A percentile compares a stretch with the other conserved stretches of the same genome.
Conservation (phyloP, 345 rosid species). For the Bruguiera gymnorhiza region DNA sequence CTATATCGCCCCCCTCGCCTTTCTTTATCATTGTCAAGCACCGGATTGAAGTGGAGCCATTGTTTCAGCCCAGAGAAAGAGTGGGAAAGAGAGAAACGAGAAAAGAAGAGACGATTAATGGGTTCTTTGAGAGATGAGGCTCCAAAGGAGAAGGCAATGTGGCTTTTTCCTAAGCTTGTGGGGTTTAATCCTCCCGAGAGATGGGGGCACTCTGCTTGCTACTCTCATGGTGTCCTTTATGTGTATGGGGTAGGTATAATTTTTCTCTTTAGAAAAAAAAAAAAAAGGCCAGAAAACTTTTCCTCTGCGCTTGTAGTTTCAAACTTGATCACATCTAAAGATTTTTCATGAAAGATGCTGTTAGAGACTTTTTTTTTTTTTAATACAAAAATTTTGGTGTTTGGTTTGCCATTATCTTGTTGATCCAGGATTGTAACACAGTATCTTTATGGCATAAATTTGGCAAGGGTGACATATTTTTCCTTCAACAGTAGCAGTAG, state of each 20-base stretch:
- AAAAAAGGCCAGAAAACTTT: no score
- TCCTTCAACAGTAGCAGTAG: conserved; percentile 13
- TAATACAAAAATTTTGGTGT: no score
- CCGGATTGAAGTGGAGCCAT: conserved; percentile 6
- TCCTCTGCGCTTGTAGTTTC: no score
- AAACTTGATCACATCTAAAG: no score
- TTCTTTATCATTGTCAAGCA: conserved; percentile 28
- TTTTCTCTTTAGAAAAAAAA: background rate
- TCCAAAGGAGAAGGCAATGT: conserved; percentile 59
- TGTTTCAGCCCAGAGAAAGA: background rate
- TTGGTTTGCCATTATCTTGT: no score
- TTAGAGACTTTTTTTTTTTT: no score
- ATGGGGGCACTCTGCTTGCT: conserved; percentile 85
- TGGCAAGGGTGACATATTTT: conserved; percentile 14
- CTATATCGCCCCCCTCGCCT: conserved; percentile 9
- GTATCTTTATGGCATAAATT: background rate
- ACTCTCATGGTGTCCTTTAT: conserved; percentile 52
- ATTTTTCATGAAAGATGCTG: no score
- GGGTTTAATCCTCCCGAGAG: conserved; percentile 66
- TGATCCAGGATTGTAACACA: no score
- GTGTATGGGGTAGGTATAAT: conserved; percentile 57
- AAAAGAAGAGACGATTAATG: conserved; percentile 23
- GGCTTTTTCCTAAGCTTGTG: conserved; percentile 58
- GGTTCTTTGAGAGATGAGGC: conserved; percentile 39
- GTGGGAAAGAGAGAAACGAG: background rate